Percentiles rank a stretch among this genome's conserved stretches.
Evolutionary conservation across 139 green algal species (phyloP).

Genomic region (Eudorina sp.): DNA sequence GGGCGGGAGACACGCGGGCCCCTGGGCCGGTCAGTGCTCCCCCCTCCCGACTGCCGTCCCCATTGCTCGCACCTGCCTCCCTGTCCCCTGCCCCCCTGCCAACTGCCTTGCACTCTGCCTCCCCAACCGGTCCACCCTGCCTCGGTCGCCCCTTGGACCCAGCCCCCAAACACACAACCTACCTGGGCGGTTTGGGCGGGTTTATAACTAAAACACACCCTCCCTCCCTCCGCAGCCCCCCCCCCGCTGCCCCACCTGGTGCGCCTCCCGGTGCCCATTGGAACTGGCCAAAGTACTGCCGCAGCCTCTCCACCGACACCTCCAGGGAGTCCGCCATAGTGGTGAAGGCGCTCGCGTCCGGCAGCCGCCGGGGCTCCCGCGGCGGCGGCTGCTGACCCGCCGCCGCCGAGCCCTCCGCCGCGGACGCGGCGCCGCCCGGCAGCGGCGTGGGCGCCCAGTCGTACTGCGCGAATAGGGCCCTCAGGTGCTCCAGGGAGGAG

Average conservation of each 20-base stretch:
- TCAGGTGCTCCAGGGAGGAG: conserved; percentile 20
- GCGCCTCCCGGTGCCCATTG: background rate
- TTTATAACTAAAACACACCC: too few species aligned
- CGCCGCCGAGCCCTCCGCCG: background rate
- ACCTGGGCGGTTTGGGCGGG: too few species aligned
- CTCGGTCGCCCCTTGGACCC: too few species aligned
- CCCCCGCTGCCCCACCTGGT: background rate
- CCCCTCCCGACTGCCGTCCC: too few species aligned
- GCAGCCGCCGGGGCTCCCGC: background rate
- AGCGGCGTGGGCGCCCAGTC: conserved; percentile 31
- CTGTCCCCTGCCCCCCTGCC: too few species aligned
- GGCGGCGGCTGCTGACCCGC: background rate
- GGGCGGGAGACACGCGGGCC: too few species aligned
- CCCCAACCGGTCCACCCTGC: too few species aligned
- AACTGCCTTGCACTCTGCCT: too few species aligned
- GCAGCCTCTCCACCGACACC: conserved; percentile 31
- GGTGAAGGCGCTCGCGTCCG: background rate
- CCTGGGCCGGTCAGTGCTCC: too few species aligned
- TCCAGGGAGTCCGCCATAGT: background rate
- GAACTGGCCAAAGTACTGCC: conserved; percentile 7
- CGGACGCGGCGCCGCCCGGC: background rate
- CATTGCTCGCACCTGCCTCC: too few species aligned
- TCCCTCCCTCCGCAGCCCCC: too few species aligned
- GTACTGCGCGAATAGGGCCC: background rate
- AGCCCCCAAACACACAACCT: too few species aligned